Percentiles rank a stretch among this genome's conserved stretches.
These are phyloP conservation scores for Starmerella floris DNA, from an alignment of 805 yeast species.

Conservation along the genomic window DNA sequence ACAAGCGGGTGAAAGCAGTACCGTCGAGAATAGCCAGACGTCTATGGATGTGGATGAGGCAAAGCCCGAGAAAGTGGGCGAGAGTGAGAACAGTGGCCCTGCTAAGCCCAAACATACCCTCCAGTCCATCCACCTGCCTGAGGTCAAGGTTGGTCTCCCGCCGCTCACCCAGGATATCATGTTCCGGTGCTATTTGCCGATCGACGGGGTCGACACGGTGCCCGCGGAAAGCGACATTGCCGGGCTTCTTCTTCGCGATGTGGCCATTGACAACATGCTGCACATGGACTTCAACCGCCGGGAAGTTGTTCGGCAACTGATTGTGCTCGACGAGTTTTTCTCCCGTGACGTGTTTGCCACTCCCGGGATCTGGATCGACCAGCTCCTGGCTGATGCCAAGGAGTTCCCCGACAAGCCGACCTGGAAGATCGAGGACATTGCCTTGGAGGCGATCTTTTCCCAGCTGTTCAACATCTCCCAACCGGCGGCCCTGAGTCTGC, in stretches of 20 bases:
- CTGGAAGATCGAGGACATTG: slow-evolving; percentile 83
- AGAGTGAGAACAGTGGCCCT: too few species aligned
- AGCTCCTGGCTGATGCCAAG: slow-evolving; percentile 26
- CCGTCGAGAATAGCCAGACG: background rate
- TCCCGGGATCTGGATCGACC: slow-evolving; percentile 65
- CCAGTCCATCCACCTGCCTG: slow-evolving; percentile 28
- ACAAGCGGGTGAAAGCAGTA: background rate
- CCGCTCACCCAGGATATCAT: slow-evolving; percentile 5
- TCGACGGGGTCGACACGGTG: slow-evolving; percentile 48
- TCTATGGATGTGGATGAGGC: background rate
- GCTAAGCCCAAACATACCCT: slow-evolving; percentile 19
- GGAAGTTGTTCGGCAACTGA: slow-evolving; percentile 72
- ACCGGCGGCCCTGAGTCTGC: slow-evolving; percentile 29
- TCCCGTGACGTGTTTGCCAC: slow-evolving; percentile 49
- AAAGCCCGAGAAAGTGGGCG: background rate
- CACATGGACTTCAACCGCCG: slow-evolving; percentile 79
- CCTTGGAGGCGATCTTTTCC: slow-evolving; percentile 67
- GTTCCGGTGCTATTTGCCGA: slow-evolving; percentile 18
- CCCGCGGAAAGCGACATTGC: slow-evolving; percentile 41
- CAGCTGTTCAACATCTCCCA: slow-evolving; percentile 63
- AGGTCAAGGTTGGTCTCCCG: background rate
- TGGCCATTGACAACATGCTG: slow-evolving; percentile 58
- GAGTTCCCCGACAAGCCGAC: slow-evolving; percentile 39
- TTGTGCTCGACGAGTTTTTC: slow-evolving; percentile 61
- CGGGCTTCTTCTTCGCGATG: slow-evolving; percentile 58